phyloP scores from a whole-genome alignment of 2,329 filamentous ascomycete genomes.

The Orbilia oligospora region DNA sequence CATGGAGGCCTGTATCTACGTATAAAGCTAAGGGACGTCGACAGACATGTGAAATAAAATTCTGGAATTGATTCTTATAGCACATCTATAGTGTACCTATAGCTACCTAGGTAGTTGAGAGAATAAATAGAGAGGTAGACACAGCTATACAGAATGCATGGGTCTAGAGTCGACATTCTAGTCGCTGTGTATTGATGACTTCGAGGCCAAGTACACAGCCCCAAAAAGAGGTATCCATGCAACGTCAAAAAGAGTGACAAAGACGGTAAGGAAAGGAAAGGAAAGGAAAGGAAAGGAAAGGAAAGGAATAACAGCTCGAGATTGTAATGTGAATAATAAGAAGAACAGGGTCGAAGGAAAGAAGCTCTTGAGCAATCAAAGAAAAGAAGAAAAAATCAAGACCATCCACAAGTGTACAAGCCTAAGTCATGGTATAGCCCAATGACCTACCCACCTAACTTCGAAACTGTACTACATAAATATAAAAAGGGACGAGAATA shows the following conservation, averaged over 20 bases:
- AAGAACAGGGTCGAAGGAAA: not conserved
- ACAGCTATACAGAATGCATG: too few relatives aligned
- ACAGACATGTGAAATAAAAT: too few relatives aligned
- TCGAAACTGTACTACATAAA: not conserved
- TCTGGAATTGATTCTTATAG: too few relatives aligned
- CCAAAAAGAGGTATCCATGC: not conserved
- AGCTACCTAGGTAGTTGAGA: too few relatives aligned
- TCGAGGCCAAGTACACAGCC: not conserved
- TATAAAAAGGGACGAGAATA: not conserved
- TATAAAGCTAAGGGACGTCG: too few relatives aligned
- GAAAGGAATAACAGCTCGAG: not conserved
- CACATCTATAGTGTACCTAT: too few relatives aligned
- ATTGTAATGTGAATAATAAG: constrained; percentile 1
- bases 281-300: not conserved
- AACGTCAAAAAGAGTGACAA: not conserved
- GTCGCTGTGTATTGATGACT: too few relatives aligned
- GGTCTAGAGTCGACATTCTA: too few relatives aligned
- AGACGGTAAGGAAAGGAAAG: too few relatives aligned
- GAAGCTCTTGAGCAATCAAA: not conserved
- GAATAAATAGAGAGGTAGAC: too few relatives aligned
- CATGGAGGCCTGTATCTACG: too few relatives aligned
- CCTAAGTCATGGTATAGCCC: not conserved
- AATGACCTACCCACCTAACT: constrained; percentile 13
- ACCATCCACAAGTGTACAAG: constrained; percentile 6
- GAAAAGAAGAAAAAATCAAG: not conserved